phyloP scores from a whole-genome alignment of 352 stramenopile species.

The Pythium volutum region DNA sequence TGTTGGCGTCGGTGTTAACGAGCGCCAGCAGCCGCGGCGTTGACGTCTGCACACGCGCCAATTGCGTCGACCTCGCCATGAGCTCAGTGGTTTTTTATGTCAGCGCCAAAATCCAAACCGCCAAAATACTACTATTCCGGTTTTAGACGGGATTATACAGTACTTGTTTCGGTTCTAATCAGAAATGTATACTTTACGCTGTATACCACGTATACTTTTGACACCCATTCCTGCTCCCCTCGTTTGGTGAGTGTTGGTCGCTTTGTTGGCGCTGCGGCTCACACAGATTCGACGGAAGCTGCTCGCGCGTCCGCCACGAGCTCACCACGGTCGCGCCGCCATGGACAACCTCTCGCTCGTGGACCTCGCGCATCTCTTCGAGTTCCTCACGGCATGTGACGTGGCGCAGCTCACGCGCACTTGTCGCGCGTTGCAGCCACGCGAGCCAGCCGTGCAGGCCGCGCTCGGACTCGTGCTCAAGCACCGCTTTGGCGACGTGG shows the following conservation, averaged over 20 bases:
- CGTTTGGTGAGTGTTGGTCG: slow-evolving; percentile 19
- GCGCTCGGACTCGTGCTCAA: slow-evolving; percentile 61
- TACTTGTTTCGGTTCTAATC: slow-evolving; percentile 11
- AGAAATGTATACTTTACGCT: background rate
- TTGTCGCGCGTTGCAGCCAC: slow-evolving; percentile 39
- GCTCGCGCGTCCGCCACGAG: background rate
- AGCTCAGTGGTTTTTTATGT: background rate
- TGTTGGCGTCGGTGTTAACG: background rate
- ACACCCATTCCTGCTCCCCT: background rate
- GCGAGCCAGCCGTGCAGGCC: slow-evolving; percentile 36
- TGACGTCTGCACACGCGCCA: slow-evolving; percentile 41
- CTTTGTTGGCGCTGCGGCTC: slow-evolving; percentile 3
- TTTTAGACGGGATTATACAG: slow-evolving; percentile 6
- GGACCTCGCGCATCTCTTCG: slow-evolving; percentile 57
- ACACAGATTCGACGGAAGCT: slow-evolving; percentile 24
- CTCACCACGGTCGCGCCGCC: background rate
- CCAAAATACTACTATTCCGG: slow-evolving; percentile 7
- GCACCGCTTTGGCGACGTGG: slow-evolving; percentile 48
- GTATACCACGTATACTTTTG: background rate
- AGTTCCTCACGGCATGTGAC: slow-evolving; percentile 56
- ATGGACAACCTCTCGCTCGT: slow-evolving; percentile 65
- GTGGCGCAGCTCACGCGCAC: slow-evolving; percentile 44
- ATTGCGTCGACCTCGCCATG: slow-evolving; percentile 16
- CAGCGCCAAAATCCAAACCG: background rate
- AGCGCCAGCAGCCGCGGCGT: slow-evolving; percentile 33